Percentiles rank a stretch among this genome's conserved stretches.
phyloP scores from a whole-genome alignment of 2,329 filamentous ascomycete genomes.

The Grosmannia huntii region DNA sequence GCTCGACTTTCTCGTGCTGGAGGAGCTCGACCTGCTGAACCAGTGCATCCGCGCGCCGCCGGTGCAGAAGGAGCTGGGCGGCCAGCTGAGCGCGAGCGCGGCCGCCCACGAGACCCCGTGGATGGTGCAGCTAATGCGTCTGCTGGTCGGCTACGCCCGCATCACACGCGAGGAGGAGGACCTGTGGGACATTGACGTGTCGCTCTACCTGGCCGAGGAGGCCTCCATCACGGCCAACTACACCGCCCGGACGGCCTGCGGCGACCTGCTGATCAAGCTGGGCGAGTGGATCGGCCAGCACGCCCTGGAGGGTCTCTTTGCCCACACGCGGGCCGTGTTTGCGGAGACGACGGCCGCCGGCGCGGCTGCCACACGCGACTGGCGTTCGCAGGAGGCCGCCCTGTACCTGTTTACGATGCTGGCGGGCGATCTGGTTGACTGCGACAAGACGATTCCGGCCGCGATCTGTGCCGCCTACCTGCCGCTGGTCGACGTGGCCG shows the following conservation, averaged over 20 bases:
- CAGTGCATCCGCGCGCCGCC: conserved; percentile 78
- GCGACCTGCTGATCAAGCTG: conserved; percentile 83
- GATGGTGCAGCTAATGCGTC: conserved; percentile 78
- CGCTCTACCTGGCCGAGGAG: conserved; percentile 89
- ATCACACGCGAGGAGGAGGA: conserved; percentile 89
- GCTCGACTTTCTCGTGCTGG: conserved; percentile 81
- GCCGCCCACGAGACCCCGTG: conserved; percentile 54
- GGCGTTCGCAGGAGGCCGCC: conserved; percentile 62
- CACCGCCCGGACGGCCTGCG: conserved; percentile 83
- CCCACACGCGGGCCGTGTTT: conserved; percentile 65
- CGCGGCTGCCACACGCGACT: conserved; percentile 23
- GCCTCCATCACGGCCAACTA: conserved; percentile 93
- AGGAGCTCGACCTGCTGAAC: conserved; percentile 92
- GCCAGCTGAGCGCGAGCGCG: conserved; percentile 49
- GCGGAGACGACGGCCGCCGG: conserved; percentile 10
- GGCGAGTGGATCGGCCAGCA: conserved; percentile 75
- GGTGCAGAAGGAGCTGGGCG: conserved; percentile 78
- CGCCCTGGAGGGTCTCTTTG: conserved; percentile 66
- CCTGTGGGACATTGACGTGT: conserved; percentile 93
- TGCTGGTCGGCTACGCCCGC: conserved; percentile 74
- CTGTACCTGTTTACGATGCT: conserved; percentile 79
- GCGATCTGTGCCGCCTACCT: conserved; percentile 63
- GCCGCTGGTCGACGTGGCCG: conserved; percentile 66
- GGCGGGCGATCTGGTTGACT: conserved; percentile 70
- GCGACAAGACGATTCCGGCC: conserved; percentile 55